Conservation (phyloP, 108 stramenopile genomes). For the Schizochytrium sp. region DNA sequence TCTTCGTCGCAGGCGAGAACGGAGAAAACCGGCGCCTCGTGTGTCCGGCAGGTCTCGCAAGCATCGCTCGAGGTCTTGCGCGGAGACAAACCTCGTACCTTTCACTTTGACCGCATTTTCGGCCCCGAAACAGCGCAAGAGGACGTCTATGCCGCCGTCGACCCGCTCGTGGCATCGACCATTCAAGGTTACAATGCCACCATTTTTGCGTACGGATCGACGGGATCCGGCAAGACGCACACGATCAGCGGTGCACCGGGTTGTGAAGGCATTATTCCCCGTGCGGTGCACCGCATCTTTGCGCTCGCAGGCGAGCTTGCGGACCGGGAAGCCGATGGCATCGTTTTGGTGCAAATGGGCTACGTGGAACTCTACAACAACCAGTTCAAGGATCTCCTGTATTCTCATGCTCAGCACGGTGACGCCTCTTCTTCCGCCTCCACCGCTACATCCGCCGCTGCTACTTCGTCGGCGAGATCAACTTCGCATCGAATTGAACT, state of each 20-base stretch:
- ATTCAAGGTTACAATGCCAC: conserved; percentile 80
- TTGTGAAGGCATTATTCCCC: background rate
- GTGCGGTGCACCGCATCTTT: background rate
- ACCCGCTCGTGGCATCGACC: conserved; percentile 60
- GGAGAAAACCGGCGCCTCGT: too few relatives aligned
- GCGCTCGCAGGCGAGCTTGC: background rate
- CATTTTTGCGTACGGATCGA: conserved; percentile 84
- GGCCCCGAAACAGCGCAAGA: conserved; percentile 1
- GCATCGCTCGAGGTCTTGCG: background rate
- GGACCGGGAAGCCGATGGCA: background rate
- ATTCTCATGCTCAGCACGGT: background rate
- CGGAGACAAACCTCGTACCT: background rate
- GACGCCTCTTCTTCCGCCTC: too few relatives aligned
- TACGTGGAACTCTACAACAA: conserved; percentile 48
- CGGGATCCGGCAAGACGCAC: conserved; percentile 47
- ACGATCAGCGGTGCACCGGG: conserved; percentile 11
- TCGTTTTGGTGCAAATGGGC: background rate
- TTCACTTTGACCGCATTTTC: conserved; percentile 29
- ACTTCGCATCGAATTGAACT: conserved; percentile 29
- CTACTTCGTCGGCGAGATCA: too few relatives aligned
- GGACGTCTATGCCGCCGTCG: conserved; percentile 23
- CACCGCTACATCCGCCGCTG: too few relatives aligned
- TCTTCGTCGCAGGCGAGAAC: too few relatives aligned
- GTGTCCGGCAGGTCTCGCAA: too few relatives aligned
- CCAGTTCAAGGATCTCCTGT: conserved; percentile 33